Evolutionary conservation across 1,284 basidiomycete genomes (phyloP), one percentile per base, ranked within the genome.

Genomic region (Leccinum fallax): DNA sequence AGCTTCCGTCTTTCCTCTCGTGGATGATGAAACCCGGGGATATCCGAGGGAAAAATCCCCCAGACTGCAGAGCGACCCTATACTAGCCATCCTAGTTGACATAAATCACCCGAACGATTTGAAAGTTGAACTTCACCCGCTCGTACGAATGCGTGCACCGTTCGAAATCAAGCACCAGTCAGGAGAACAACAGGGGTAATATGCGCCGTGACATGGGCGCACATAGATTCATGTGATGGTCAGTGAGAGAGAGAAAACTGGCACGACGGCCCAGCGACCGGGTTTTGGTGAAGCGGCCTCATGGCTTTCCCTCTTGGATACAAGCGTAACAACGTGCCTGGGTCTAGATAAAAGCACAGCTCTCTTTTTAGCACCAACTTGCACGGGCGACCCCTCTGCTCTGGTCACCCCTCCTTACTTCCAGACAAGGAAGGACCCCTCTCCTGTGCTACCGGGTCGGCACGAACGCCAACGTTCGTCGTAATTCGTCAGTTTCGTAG

Each of bases 381-480:
- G 1, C 5, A 38, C 28, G 1, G 32, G 11, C 32, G 68, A 59
- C 70, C 61, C 30, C 11, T 11, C 19, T 0, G 21, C 16, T 13
- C 5, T 52, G 2, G 49, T 13, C 53, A 64, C 67, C 69, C 67
- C 59, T 36, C 28, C 2, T 9, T 1, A 8, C 5, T 57, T 62
- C 68, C 6, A 63, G 53, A 62, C 7, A 2, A 30, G 68, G 55
- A 0, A 55, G 48, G 5, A 48, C 60, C 61, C 67, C 67, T 62
- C 40, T 62, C 55, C 40, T 19, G 38, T 9, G 48, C 13, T 19
- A 43, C 53, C 58, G 53, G 32, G 52, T 56, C 56, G 34, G 55
- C 58, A 61, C 61, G 26, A 46, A 59, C 11, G 57, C 62, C 71
- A 73, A 70, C 70, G 70, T 71, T 73, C 65, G 71, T 53, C 49